Evolutionary conservation across 2,329 filamentous ascomycete species (phyloP), one percentile per base, ranked within the genome.

Genomic region (Dothistroma pini): DNA sequence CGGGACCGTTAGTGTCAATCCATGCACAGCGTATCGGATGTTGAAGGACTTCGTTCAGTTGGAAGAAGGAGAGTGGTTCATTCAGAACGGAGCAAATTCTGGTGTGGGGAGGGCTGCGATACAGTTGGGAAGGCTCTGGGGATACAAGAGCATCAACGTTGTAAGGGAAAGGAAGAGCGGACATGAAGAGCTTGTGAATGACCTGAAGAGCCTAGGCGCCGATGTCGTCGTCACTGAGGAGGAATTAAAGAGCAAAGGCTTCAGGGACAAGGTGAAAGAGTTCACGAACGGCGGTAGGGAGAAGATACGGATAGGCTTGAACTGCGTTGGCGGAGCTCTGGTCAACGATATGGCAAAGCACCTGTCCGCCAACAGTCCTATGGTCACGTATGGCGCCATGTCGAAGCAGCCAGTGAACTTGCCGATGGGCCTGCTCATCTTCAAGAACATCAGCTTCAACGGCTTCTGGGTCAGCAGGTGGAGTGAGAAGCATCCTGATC

Each of bases 361-460:
- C 7, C 81, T 99, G 2, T 72, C 73, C 5, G 79, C 85, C 0
- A 84, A 85, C 22, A 89, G 85, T 1, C 87, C 89, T 59, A 81
- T 97, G 75, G 91, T 99, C 25, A 96, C 93, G 4, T 99, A 99
- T 73, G 95, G 95, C 29, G 93, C 90, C 55, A 99, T 99, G 95
- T 87, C 90, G 35, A 90, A 89, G 74, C 88, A 96, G 78, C 93
- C 93, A 0, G 83, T 97, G 29, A 82, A 84, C 7, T 77, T 97
- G 63, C 91, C 93, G 0, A 89, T 93, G 0, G 90, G 89, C 0
- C 80, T 96, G 68, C 80, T 97, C 62, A 99, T 99, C 69, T 99
- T 99, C 80, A 95, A 93, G 76, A 87, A 97, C 69, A 82, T 97
- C 56, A 83, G 85, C 56, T 96, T 97, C 72, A 84, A 90, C 63